phyloP scores from a whole-genome alignment of 768 basidiomycete genomes.

The Pleurotus tuoliensis region DNA sequence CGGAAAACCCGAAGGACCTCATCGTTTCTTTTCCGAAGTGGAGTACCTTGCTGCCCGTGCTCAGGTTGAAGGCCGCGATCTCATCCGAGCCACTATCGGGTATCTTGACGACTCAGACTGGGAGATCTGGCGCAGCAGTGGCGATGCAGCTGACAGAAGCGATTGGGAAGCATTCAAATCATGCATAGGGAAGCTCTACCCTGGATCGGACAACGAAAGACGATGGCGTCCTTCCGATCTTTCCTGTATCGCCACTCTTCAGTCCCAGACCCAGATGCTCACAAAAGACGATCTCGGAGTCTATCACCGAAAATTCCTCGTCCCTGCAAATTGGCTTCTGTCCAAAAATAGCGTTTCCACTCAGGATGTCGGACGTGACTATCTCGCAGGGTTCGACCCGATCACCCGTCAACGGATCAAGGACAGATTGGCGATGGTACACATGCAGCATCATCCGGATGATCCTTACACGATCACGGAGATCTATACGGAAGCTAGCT shows the following conservation, averaged over 20 bases:
- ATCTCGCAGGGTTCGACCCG: conserved; percentile 12
- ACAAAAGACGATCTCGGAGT: conserved; percentile 13
- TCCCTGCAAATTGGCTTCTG: conserved; percentile 16
- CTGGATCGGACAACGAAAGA: neutral
- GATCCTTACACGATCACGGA: conserved; percentile 19
- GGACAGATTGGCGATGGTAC: conserved; percentile 17
- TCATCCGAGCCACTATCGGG: neutral
- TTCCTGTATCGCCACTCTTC: neutral
- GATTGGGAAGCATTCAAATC: neutral
- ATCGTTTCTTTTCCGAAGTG: neutral
- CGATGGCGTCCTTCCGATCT: neutral
- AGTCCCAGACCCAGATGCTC: conserved; percentile 10
- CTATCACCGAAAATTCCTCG: conserved; percentile 18
- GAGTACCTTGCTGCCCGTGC: neutral
- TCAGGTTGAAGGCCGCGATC: neutral
- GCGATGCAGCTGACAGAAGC: neutral
- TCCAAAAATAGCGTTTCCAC: conserved; percentile 11
- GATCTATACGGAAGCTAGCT: conserved; percentile 16
- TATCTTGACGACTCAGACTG: neutral
- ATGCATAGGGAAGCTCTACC: neutral
- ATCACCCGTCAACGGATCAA: conserved; percentile 5
- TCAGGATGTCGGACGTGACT: conserved; percentile 18
- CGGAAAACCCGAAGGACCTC: no score
- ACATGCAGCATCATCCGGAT: conserved; percentile 19
- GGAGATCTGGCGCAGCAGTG: neutral